Conservation (phyloP, 345 rosid species). For the Hevea brasiliensis region DNA sequence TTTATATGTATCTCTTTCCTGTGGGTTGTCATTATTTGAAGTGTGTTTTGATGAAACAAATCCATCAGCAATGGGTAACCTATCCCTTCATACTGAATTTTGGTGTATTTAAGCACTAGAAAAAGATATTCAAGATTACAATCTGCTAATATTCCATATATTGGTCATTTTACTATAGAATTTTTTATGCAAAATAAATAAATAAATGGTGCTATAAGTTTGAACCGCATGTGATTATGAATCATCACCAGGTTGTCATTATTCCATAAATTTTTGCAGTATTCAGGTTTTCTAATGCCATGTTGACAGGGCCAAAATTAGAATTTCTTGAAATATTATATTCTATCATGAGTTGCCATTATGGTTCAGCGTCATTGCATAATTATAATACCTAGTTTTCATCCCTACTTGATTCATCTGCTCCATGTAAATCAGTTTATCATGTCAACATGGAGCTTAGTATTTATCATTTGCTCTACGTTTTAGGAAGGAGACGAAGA, state of each 20-base stretch:
- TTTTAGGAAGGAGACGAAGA: conserved; percentile 65
- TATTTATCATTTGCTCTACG: conserved; percentile 2
- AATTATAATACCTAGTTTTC: neutral
- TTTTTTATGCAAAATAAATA: neutral
- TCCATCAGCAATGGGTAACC: neutral
- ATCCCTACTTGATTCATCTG: neutral
- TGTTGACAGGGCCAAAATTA: neutral
- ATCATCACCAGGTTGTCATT: neutral
- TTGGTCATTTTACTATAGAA: neutral
- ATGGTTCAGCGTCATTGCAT: neutral
- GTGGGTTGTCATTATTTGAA: neutral
- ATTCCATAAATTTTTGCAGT: neutral
- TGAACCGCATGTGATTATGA: neutral
- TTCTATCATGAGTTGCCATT: neutral
- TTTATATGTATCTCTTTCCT: neutral
- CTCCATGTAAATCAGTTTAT: neutral
- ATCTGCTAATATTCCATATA: no score
- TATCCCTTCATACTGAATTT: neutral
- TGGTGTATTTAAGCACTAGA: neutral
- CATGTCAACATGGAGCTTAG: neutral
- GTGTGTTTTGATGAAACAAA: neutral
- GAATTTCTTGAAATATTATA: neutral
- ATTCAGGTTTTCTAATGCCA: neutral
- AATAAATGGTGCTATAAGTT: neutral
- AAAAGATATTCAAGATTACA: neutral